Base-by-base conservation (phyloP, 306 rosid genomes). In the Abrus precatorius region DNA sequence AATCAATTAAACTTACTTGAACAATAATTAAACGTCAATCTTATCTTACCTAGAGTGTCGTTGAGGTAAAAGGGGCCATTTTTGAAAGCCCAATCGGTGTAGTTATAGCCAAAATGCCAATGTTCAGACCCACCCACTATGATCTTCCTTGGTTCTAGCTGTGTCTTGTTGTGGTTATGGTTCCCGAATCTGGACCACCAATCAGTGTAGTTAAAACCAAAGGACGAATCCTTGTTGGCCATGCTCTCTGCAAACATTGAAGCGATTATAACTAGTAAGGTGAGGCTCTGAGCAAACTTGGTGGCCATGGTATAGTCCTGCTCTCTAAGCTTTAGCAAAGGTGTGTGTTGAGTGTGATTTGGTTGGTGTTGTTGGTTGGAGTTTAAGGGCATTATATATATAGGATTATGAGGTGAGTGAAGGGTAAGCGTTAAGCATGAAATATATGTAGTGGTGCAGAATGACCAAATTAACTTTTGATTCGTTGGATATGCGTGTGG, bases 41-140 rank as follows among this genome's bases (percentile, higher is more conserved):
- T 2, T 13, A 72, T 2, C 61, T 83, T 41, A 93, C 95, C 91
- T 0, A 93, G 84, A 12, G 90, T 86, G 2, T 93, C 98, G 1
- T 87, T 83, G 12, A 90, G 62, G 77, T 87, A 87, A 52, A 90
- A 84, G 0, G 98, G 93, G n/a, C 68, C 76, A 40, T 62, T 86
- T 1, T 86, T 87, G 4, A 79, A 60, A 0, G 91, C 87, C 96
- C 93, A 91, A 10, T 83, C 59, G 1, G 73, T 79, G 55, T 91
- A 91, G 80, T 88, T 83, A 7, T 59, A 88, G 56, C 92, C 90
- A 9, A 80, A 88, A 9, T 57, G 88, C 93, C 97, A 89, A 1
- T 77, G 50, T 13, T 88, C 34, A 0, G 92, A 85, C 0, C 90
- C 93, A 72, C 97, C 97, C 0, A 89, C 97, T 0, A 72, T 20